phyloP scores from a whole-genome alignment of 495 filamentous ascomycete species.

The Xanthoparmelia taractica region DNA sequence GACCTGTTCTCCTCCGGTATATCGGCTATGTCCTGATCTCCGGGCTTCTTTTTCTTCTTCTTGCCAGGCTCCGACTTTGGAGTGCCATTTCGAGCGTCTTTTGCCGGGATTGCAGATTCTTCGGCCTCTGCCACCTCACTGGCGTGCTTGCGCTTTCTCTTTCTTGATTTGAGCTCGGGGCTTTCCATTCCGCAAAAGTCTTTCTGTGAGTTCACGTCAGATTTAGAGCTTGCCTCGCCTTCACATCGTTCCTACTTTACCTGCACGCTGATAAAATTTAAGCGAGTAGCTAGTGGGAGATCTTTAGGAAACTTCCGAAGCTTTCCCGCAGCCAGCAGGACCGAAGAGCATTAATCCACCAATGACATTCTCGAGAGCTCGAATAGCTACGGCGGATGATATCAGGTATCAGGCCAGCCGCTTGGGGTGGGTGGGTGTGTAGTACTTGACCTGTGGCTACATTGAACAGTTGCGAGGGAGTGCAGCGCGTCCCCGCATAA shows the following conservation, averaged over 20 bases:
- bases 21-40: not conserved
- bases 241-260: not conserved
- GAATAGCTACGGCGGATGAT: not conserved
- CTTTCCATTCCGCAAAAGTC: slow-evolving; percentile 34
- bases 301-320: not conserved
- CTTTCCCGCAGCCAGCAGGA: not conserved
- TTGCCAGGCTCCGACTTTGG: slow-evolving; percentile 1
- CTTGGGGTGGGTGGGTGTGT: not conserved
- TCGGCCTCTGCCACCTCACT: not conserved
- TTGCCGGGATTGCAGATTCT: not conserved
- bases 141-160: slow-evolving; percentile 57
- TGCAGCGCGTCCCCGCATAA: not conserved
- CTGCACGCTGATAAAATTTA: slow-evolving; percentile 5
- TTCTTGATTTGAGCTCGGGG: slow-evolving; percentile 54
- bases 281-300: slow-evolving; percentile 9
- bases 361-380: too few species aligned
- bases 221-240: not conserved
- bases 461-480: too few species aligned
- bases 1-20: not conserved
- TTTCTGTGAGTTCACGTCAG: not conserved
- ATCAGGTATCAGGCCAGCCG: too few species aligned
- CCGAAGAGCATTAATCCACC: too few species aligned
- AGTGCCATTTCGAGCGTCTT: slow-evolving; percentile 1
- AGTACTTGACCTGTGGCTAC: not conserved
- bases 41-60: slow-evolving; percentile 11